Base-by-base conservation (phyloP, 2,329 filamentous ascomycete species). In the Aspergillus costaricaensis region DNA sequence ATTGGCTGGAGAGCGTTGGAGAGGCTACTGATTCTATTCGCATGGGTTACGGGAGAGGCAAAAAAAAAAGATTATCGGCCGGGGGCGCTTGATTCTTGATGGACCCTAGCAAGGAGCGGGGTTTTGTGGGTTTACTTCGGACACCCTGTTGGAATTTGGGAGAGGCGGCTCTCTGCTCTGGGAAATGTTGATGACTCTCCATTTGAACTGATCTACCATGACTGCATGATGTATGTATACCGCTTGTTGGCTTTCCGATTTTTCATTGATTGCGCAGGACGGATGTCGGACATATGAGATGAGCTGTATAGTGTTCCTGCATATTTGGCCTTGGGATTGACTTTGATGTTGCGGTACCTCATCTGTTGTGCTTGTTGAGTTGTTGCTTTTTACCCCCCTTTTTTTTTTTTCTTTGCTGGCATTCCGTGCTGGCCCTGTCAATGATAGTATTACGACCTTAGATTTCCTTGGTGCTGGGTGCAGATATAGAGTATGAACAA, bases 211-310 rank as follows among this genome's bases (percentile, higher is more conserved):
- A 55, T 55, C 53, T 55, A 55, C 69, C 65, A 75, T 70, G 72
- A 73, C 69, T 71, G 66, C 67, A 70, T 73, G 70, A 74, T 74
- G 71, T 75, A 74, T 68, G 72, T 72, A 74, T 75, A 72, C 63
- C 63, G 62, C 66, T 67, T 67, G 61, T 61, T 65, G 54, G 44
- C 58, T 63, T 62, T 61, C 4, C 32, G 30, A 36, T 15, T 36
- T 14, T 36, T 36, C 27, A 30, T 36, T 36, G 5, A 14, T 36
- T 57, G 60, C 59, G 62, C 62, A 60, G 62, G 55, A 41, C 47
- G 52, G 53, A 50, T 57, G 55, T 52, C 50, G 53, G 55, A 32
- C 64, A 48, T 21, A 39, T 30, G 55, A 61, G 61, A 64, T 52
- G 62, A 62, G 65, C 62, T 68, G 66, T 66, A 68, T 60, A 65